These are phyloP conservation scores for Kodamaea plutei DNA, from an alignment of 1,139 yeast genomes.

Conservation along the genomic window DNA sequence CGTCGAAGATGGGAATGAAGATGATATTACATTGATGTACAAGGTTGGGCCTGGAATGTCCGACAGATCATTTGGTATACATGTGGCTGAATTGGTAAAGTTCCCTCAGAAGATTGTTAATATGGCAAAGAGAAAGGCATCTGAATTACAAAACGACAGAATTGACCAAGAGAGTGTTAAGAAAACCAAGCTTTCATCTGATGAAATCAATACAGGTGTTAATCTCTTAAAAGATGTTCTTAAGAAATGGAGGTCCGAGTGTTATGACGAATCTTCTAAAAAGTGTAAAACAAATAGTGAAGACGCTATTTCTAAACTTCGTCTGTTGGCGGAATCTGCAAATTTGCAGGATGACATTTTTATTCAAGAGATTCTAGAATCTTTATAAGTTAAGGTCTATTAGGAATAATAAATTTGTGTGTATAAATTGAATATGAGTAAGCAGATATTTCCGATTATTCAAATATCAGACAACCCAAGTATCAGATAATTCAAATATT, in stretches of 20 bases:
- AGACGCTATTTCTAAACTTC: slow-evolving; percentile 38
- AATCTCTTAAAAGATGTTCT: slow-evolving; percentile 51
- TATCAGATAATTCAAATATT: too few species aligned
- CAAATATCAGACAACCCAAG: too few species aligned
- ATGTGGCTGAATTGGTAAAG: slow-evolving; percentile 92
- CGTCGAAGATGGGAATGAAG: slow-evolving; percentile 46
- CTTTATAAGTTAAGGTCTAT: slow-evolving; percentile 21
- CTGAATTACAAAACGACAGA: slow-evolving; percentile 66
- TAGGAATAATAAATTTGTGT: too few species aligned
- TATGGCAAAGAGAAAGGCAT: slow-evolving; percentile 94
- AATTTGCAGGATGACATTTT: slow-evolving; percentile 33
- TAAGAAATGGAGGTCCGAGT: slow-evolving; percentile 55
- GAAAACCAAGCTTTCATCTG: slow-evolving; percentile 48
- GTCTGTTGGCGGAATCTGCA: slow-evolving; percentile 25
- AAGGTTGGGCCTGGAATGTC: slow-evolving; percentile 90
- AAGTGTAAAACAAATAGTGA: slow-evolving; percentile 25
- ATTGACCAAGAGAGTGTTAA: slow-evolving; percentile 44
- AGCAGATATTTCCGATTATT: too few species aligned
- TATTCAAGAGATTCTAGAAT: slow-evolving; percentile 36
- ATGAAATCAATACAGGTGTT: slow-evolving; percentile 56
- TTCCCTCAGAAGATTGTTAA: slow-evolving; percentile 84
- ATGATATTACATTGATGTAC: slow-evolving; percentile 82
- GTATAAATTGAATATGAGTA: too few species aligned
- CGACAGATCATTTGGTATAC: slow-evolving; percentile 94
- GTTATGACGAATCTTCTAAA: slow-evolving; percentile 36